Evolutionary conservation across 2,329 filamentous ascomycete genomes (phyloP).

Genomic region (Thelonectria discophora): DNA sequence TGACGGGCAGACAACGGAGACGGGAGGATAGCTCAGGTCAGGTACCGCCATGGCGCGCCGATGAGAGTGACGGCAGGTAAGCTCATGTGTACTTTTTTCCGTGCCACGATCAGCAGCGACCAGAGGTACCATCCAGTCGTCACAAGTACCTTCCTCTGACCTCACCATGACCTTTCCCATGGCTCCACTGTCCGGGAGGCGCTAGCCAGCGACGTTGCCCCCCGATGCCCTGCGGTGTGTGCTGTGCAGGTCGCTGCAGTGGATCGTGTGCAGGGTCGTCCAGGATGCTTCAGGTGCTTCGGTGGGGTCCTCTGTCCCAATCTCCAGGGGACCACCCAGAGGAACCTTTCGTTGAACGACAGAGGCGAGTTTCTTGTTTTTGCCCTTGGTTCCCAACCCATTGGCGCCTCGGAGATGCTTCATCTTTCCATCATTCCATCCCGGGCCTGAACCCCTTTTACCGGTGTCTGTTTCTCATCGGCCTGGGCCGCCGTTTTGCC

Average conservation of each 20-base stretch:
- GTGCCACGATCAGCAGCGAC: background rate
- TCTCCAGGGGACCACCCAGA: conserved; percentile 15
- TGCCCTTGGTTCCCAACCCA: background rate
- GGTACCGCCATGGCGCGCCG: conserved; percentile 20
- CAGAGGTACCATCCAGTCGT: conserved; percentile 3
- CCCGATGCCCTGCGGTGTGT: conserved; percentile 11
- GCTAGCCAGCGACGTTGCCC: conserved; percentile 23
- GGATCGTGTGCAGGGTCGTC: conserved; percentile 1
- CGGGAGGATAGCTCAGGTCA: conserved; percentile 18
- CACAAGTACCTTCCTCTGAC: conserved; percentile 14
- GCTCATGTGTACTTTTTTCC: background rate
- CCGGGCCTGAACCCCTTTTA: background rate
- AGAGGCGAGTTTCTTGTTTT: background rate
- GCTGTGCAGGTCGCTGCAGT: conserved; percentile 16
- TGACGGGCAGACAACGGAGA: too few relatives aligned
- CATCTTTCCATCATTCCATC: background rate
- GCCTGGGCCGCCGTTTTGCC: background rate
- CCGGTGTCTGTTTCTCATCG: background rate
- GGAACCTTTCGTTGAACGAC: conserved; percentile 7
- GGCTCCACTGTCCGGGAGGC: conserved; percentile 11
- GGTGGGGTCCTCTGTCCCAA: conserved; percentile 8
- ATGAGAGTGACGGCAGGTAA: conserved; percentile 7
- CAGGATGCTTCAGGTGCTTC: conserved; percentile 9
- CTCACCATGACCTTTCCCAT: conserved; percentile 9
- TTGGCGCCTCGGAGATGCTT: background rate